Base-by-base conservation (phyloP, 1,139 yeast genomes). In the Protomyces arabidopsidicola region DNA sequence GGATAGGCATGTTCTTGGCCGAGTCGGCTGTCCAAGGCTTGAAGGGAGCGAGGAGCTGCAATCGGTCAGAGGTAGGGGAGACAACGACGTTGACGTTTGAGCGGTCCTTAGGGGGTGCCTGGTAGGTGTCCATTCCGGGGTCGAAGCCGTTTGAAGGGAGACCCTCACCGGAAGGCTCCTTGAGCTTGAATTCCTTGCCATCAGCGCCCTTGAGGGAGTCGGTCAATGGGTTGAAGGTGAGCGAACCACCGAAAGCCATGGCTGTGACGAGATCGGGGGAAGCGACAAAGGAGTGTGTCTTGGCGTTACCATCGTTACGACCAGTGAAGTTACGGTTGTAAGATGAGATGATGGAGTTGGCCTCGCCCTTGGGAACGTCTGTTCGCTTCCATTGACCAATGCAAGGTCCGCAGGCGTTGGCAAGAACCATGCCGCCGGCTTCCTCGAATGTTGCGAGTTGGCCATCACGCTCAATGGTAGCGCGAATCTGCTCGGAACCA, bases 331-430 rank as follows among this genome's bases (percentile, higher is more conserved):
- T 93, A 87, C 98, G 90, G 93, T 93, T 93, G 88, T 89, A 93
- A 71, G 98, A 91, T 48, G 98, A 88, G 71, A 93, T 96, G 82
- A 93, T 93, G 72, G 98, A 89, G 86, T 91, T 91, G 84, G 89
- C 90, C 77, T 90, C 97, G 80, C 97, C 97, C 86, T 90, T 93
- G 83, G 88, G 84, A 77, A 91, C 84, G 77, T 93, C 98, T 76
- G 84, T 90, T 83, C 98, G 89, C 78, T 93, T 98, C 98, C 98
- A 93, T 84, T 93, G 98, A 78, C 98, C 98, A 76, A 93, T 93
- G 85, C 98, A 91, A 78, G 98, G 98, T 78, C 98, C 98, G 84
- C 98, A 91, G 69, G 98, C 98, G 77, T 93, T 93, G 71, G 98
- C 98, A 78, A 93, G 83, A 68, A 93, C 97, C 69, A 87, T 82